Percentiles rank a stretch among this genome's conserved stretches.
phyloP scores from a whole-genome alignment of 331 rosid species.

The Prunus yedoensis region DNA sequence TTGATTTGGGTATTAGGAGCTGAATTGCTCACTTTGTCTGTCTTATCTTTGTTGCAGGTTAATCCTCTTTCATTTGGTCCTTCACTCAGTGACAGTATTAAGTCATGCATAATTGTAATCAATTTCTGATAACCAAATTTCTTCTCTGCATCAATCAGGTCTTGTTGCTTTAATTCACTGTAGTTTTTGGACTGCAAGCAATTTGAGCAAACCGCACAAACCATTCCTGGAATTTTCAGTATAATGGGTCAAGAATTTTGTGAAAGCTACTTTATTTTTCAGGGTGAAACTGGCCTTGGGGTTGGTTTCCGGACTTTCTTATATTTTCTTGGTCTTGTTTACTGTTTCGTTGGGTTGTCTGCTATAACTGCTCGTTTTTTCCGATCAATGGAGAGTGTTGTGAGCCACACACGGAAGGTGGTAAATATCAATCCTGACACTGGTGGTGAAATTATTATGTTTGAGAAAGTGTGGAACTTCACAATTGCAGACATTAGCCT shows the following conservation, averaged over 20 bases:
- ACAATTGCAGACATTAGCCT: constrained; percentile 88
- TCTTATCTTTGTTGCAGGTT: background rate
- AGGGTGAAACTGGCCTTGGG: constrained; percentile 61
- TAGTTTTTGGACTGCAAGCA: constrained; percentile 21
- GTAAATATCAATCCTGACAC: constrained; percentile 65
- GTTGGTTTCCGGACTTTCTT: constrained; percentile 46
- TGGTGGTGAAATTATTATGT: constrained; percentile 38
- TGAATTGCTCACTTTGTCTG: background rate
- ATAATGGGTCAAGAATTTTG: constrained; percentile 45
- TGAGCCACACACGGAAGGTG: constrained; percentile 69
- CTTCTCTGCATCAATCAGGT: constrained; percentile 34
- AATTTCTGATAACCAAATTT: background rate
- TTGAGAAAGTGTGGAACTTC: constrained; percentile 91
- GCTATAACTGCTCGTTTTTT: constrained; percentile 85
- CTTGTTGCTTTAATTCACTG: constrained; percentile 20
- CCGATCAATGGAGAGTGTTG: constrained; percentile 88
- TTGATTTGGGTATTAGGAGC: background rate
- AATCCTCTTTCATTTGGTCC: background rate
- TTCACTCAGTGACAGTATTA: background rate
- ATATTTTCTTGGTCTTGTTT: constrained; percentile 73
- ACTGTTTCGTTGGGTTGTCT: constrained; percentile 85
- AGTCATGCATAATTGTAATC: background rate
- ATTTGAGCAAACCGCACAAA: constrained; percentile 35
- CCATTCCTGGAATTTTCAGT: constrained; percentile 31
- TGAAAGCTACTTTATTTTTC: constrained; percentile 63